Conservation (phyloP, 2,329 filamentous ascomycete species). For the Aspergillus novoparasiticus region DNA sequence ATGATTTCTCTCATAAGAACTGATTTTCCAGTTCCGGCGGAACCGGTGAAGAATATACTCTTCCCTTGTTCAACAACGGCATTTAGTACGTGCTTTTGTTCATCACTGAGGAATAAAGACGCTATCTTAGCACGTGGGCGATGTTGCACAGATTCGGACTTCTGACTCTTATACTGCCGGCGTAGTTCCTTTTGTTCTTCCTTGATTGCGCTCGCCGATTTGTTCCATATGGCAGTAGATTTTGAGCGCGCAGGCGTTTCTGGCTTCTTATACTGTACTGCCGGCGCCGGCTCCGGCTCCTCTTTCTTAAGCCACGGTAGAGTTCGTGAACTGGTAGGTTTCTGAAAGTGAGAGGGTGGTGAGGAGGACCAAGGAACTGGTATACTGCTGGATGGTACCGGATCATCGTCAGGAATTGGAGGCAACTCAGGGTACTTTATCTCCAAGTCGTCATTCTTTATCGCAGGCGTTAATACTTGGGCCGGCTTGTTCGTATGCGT, state of each 20-base stretch:
- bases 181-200: slow-evolving; percentile 75
- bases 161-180: slow-evolving; percentile 57
- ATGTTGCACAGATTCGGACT: slow-evolving; percentile 37
- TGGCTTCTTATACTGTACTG: slow-evolving; percentile 28
- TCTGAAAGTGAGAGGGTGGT: slow-evolving; percentile 48
- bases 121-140: slow-evolving; percentile 44
- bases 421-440: slow-evolving; percentile 42
- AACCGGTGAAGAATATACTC: slow-evolving; percentile 97
- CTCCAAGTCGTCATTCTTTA: slow-evolving; percentile 22
- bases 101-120: slow-evolving; percentile 74
- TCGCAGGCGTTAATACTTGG: slow-evolving; percentile 8
- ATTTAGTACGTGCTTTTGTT: slow-evolving; percentile 81
- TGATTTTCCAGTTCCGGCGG: slow-evolving; percentile 94
- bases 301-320: slow-evolving; percentile 60
- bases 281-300: slow-evolving; percentile 30
- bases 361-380: slow-evolving; percentile 72
- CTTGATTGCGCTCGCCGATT: slow-evolving; percentile 72
- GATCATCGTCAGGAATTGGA: slow-evolving; percentile 30
- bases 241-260: slow-evolving; percentile 50
- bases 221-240: slow-evolving; percentile 66
- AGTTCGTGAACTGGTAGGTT: slow-evolving; percentile 61
- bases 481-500: background rate
- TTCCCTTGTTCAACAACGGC: slow-evolving; percentile 77
- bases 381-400: slow-evolving; percentile 54
- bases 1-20: slow-evolving; percentile 95